Evolutionary conservation across 1,284 basidiomycete genomes (phyloP), one percentile per base, ranked within the genome.

Genomic region (Leccinum discolor): DNA sequence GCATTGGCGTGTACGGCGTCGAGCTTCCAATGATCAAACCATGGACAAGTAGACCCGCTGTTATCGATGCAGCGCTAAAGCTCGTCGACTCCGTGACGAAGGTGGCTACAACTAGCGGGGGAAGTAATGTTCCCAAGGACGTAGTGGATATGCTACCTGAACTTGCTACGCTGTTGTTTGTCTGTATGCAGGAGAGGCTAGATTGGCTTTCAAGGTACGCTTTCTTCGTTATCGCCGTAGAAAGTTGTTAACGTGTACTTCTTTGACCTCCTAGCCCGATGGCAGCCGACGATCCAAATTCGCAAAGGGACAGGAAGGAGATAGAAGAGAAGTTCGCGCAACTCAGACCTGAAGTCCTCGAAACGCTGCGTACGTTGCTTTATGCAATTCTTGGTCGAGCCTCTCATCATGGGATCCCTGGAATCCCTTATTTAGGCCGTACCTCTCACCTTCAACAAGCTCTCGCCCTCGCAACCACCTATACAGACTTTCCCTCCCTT

Each of bases 391-490:
- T 56, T 23, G 3, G 8, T 38, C 8, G 0, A 18, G 2, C 2
- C 21, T 60, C 57, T 44, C 52, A 60, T 59, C 18, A 63, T 4
- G 29, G 10, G 18, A 35, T 16, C 12, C n/a, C 14, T 18, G 29
- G 10, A 14, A 35, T 16, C 12, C n/a, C 14, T 18, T 54, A 12
- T 62, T 89, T n/a, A 83, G 83, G 62, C 8, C 58, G 69, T 3
- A 87, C 88, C 64, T 90, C 90, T 4, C 84, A 90, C 68, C 83
- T 85, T 8, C 82, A 86, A 42, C 80, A 88, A 60, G 95, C 95
- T 0, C 96, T 95, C 76, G 77, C 81, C 7, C 85, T 98, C 2
- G 95, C 95, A 2, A 94, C 97, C 72, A 84, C 91, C 69, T 95
- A 96, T 75, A 83, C 83, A 26, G 95, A 98, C 76, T 98, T 93